Conservation (phyloP, 2,329 filamentous ascomycete genomes). For the Calycina herbarum region DNA sequence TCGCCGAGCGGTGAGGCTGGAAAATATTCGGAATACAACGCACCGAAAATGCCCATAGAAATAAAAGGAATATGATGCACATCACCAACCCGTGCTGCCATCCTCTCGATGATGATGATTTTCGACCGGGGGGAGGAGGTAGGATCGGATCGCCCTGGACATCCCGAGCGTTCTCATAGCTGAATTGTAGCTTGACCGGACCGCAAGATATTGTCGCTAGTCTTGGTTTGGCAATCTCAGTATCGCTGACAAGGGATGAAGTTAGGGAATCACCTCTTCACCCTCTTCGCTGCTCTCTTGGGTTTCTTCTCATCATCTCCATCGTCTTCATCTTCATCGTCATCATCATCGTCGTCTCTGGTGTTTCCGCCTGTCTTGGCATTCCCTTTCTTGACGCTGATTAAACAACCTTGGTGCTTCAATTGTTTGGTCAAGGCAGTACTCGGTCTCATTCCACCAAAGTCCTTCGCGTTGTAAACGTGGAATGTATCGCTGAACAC, state of each 20-base stretch:
- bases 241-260: conserved; percentile 4
- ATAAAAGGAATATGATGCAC: conserved; percentile 2
- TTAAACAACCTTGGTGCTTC: conserved; percentile 78
- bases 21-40: neutral
- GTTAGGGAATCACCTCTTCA: conserved; percentile 4
- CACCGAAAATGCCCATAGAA: conserved; percentile 4
- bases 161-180: neutral
- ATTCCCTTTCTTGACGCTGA: conserved; percentile 84
- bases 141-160: neutral
- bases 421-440: conserved; percentile 71
- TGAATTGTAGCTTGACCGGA: conserved; percentile 6
- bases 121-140: neutral
- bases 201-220: conserved; percentile 1
- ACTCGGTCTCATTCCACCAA: conserved; percentile 79
- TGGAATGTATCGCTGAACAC: conserved; percentile 70
- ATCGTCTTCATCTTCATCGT: conserved; percentile 29
- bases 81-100: neutral
- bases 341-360: conserved; percentile 31
- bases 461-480: conserved; percentile 83
- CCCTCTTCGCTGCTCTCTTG: conserved; percentile 25
- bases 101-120: neutral
- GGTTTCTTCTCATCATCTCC: conserved; percentile 22
- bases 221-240: conserved; percentile 4
- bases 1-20: conserved; percentile 2
- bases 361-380: conserved; percentile 53